Percentiles rank a stretch among this genome's conserved stretches.
phyloP scores from a whole-genome alignment of 2,329 filamentous ascomycete genomes.

The Apiospora saccharicola region DNA sequence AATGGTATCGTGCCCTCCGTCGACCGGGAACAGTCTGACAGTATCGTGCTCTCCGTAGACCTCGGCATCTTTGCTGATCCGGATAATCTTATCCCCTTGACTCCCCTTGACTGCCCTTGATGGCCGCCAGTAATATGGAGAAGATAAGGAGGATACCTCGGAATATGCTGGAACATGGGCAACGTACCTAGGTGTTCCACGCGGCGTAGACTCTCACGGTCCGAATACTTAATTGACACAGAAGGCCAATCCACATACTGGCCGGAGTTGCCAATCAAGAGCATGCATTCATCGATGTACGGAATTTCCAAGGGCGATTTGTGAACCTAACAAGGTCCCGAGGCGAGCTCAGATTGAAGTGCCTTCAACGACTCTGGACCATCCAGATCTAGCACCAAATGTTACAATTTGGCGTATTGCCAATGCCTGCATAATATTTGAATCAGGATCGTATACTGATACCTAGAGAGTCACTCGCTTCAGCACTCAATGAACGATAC shows the following conservation, averaged over 20 bases:
- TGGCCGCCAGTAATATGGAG: neutral
- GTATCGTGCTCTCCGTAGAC: neutral
- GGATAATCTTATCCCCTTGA: neutral
- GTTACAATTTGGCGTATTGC: no score
- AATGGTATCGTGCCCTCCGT: neutral
- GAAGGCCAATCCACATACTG: neutral
- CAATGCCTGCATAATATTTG: no score
- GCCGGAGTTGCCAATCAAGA: neutral
- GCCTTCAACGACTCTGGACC: no score
- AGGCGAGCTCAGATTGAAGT: neutral
- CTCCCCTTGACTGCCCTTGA: neutral
- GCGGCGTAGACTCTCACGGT: neutral
- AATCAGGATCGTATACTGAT: no score
- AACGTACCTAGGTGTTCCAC: neutral
- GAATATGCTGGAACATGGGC: neutral
- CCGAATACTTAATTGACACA: neutral
- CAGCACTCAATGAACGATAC: no score
- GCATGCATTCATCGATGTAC: neutral
- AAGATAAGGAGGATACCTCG: neutral
- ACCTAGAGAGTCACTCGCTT: no score
- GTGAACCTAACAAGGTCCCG: neutral
- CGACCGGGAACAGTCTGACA: neutral
- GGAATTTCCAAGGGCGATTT: neutral
- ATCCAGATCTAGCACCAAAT: no score
- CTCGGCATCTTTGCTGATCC: neutral